Conservation (phyloP, 2,329 filamentous ascomycete genomes). For the Colletotrichum sp. region DNA sequence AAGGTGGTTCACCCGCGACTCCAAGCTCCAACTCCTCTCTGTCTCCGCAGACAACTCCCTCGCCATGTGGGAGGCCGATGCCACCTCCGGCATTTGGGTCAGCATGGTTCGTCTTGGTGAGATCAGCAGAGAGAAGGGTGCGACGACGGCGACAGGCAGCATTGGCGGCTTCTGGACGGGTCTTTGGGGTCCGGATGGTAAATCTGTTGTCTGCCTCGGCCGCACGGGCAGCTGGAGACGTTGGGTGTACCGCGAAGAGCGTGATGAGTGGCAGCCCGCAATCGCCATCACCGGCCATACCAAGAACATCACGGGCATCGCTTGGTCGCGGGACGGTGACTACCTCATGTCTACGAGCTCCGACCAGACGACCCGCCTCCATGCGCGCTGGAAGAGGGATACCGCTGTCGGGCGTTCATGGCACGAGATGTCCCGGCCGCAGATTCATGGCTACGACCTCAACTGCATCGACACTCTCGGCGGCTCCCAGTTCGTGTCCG, state of each 20-base stretch:
- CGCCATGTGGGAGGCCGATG: slow-evolving; percentile 89
- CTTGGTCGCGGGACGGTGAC: slow-evolving; percentile 82
- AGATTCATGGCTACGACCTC: slow-evolving; percentile 97
- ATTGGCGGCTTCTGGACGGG: slow-evolving; percentile 97
- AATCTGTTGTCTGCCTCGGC: slow-evolving; percentile 79
- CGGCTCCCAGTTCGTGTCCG: slow-evolving; percentile 82
- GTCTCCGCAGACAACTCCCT: slow-evolving; percentile 96
- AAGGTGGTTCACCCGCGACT: slow-evolving; percentile 66
- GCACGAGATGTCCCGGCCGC: slow-evolving; percentile 95
- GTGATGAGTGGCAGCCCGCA: slow-evolving; percentile 76
- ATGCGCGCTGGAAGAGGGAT: slow-evolving; percentile 74
- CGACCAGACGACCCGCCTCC: slow-evolving; percentile 91
- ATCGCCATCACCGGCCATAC: slow-evolving; percentile 86
- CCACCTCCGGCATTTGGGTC: slow-evolving; percentile 87
- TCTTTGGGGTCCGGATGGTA: slow-evolving; percentile 83
- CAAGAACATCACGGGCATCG: slow-evolving; percentile 77
- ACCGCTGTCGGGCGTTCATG: slow-evolving; percentile 61
- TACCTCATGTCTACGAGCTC: slow-evolving; percentile 89
- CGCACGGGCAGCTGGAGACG: slow-evolving; percentile 92
- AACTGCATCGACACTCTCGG: slow-evolving; percentile 88
- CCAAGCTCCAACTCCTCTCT: slow-evolving; percentile 76
- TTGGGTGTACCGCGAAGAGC: slow-evolving; percentile 70
- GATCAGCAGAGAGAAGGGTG: slow-evolving; percentile 92
- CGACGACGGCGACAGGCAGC: slow-evolving; percentile 94
- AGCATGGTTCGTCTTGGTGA: slow-evolving; percentile 86